Evolutionary conservation across 148 eudicot genomes (phyloP), one percentile per base, ranked within the genome.

Genomic region (Cornus kousa): DNA sequence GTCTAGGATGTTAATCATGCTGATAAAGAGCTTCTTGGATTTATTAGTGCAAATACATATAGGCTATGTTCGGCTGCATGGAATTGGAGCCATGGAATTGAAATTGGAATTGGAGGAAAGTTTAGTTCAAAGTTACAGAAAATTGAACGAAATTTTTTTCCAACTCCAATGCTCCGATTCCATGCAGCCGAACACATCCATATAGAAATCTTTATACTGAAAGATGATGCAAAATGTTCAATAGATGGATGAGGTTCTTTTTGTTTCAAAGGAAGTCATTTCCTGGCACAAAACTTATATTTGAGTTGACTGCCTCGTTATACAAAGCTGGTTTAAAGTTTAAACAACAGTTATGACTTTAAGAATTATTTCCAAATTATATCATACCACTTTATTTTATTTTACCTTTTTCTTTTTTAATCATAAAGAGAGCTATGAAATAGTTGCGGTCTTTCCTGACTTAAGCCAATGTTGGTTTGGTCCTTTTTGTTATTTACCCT

Each of bases 21-120:
- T 59, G 77, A 67, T 32, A 74, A 31, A 19, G 53, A 10, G 31
- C 76, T 19, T 73, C 66, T 32, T 73, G 39, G 64, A 53, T 73
- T 73, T 73, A 50, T n/a, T 50, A 13, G 13, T 1, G 43, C 23
- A 53, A 8, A 9, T 50, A 22, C 19, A 12, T 53, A 2, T 53
- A 28, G 28, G 28, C 28, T 28, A 28, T 28, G 28, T 28, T 28
- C 28, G 28, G 28, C 28, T 28, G 28, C 28, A 28, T 28, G 28
- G 28, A 28, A 28, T 28, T 1, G 28, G 28, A 28, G 1, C 28
- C 0, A 0, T 28, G 28, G 28, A 28, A 28, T 28, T 28, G 28
- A 1, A 28, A 28, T 28, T 28, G 28, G 28, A 28, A 28, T 28
- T 28, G 28, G 28, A 28, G 1, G 1, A 28, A 28, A 28, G 1